These are phyloP conservation scores for Ceratocystis huliohia DNA, from an alignment of 2,329 filamentous ascomycete species.

Conservation along the genomic window DNA sequence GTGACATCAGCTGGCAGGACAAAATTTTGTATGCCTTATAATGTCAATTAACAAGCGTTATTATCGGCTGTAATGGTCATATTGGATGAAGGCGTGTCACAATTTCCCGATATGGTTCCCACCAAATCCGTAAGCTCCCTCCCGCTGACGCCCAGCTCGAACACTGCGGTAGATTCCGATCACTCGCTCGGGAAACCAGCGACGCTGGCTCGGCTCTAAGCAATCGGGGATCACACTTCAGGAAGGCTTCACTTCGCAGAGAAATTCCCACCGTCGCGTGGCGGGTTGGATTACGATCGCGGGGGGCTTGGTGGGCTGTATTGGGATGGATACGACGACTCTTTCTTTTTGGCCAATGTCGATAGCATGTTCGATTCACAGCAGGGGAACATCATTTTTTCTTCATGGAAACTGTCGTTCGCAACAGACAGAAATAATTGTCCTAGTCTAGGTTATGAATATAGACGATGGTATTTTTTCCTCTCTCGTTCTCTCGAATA, in stretches of 20 bases:
- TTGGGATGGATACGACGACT: slow-evolving; percentile 45
- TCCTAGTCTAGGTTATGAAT: too few species aligned
- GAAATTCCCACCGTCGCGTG: slow-evolving; percentile 56
- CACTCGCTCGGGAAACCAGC: slow-evolving; percentile 56
- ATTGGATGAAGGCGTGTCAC: slow-evolving; percentile 42
- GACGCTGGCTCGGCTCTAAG: slow-evolving; percentile 51
- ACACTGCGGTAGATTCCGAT: slow-evolving; percentile 47
- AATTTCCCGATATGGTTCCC: slow-evolving; percentile 37
- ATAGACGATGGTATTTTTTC: too few species aligned
- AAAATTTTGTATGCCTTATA: slow-evolving; percentile 1
- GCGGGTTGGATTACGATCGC: slow-evolving; percentile 55
- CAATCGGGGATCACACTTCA: slow-evolving; percentile 56
- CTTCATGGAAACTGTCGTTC: too few species aligned
- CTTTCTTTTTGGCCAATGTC: slow-evolving; percentile 27
- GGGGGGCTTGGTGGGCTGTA: slow-evolving; percentile 45
- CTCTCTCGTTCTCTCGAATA: too few species aligned
- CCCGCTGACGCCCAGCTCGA: slow-evolving; percentile 52
- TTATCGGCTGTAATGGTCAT: slow-evolving; percentile 49
- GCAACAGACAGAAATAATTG: too few species aligned
- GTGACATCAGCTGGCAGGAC: too few species aligned
- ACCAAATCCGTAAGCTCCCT: slow-evolving; percentile 45
- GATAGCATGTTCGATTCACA: background rate
- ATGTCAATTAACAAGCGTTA: background rate
- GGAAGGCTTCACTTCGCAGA: slow-evolving; percentile 63
- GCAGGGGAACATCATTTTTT: background rate